Base-by-base conservation (phyloP, 2,329 filamentous ascomycete species). In the Fusarium acutatum region DNA sequence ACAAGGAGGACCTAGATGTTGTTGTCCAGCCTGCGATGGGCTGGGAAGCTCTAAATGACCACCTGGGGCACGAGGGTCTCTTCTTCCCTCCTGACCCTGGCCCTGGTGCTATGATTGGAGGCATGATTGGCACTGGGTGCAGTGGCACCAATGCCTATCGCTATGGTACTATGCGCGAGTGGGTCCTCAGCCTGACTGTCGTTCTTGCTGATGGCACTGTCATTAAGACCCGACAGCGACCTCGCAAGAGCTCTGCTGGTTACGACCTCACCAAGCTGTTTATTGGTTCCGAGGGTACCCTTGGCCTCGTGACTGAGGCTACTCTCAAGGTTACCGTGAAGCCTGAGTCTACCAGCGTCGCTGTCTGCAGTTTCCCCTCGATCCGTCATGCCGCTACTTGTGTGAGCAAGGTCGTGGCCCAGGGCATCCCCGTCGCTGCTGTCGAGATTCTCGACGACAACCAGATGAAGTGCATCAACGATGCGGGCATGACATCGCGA, bases 21-120 rank as follows among this genome's bases (percentile, higher is more conserved):
- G 88, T 94, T 12, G 92, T 94, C 26, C 93, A 94, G 82, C 92
- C 93, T 10, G 95, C 93, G 5, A 89, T 97, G 15, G 94, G 94
- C 18, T 98, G 95, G 95, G 94, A 97, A 83, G 80, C 88, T 14
- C 85, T 98, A 43, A 97, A 97, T 79, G 94, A 96, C 78, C 87
- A 92, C 71, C 87, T 98, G 24, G 86, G 85, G 12, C 86, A 90
- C 54, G 86, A 94, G 67, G 93, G 92, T 34, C 88, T 98, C 7
- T 97, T 97, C 86, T 97, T 97, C 84, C 95, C 95, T 28, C 95
- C 94, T 2, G 95, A 97, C 81, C 95, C 95, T 24, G 95, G 95
- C 60, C 95, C 95, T 59, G 94, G 95, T 24, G 95, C 95, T 69
- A 94, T 94, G 91, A 97, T 98, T 77, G 95, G 95, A 64, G 95